Conservation (phyloP, 2,329 filamentous ascomycete genomes). For the Cladobotryum protrusum region DNA sequence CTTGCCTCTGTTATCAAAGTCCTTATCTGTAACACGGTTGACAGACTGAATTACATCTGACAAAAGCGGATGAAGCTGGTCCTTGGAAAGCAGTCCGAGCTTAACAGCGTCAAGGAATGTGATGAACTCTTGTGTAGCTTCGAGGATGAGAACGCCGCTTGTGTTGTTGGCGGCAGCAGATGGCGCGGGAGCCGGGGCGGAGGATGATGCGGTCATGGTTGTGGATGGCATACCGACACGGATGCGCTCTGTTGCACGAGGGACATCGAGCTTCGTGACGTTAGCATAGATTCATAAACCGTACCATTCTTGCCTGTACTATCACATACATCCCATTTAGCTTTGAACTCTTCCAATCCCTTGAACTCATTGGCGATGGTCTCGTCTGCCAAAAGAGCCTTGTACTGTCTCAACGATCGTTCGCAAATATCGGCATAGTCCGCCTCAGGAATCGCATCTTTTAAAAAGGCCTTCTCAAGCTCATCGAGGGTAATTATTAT, state of each 20-base stretch:
- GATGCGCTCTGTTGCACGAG: constrained; percentile 85
- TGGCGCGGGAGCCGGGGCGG: constrained; percentile 36
- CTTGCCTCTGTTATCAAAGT: constrained; percentile 93
- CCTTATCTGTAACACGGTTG: constrained; percentile 90
- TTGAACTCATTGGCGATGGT: constrained; percentile 83
- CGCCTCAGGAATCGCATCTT: constrained; percentile 83
- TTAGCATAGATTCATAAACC: constrained; percentile 10
- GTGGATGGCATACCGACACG: constrained; percentile 91
- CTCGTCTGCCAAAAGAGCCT: constrained; percentile 85
- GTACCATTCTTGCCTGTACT: background rate
- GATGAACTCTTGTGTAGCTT: constrained; percentile 97
- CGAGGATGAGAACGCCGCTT: constrained; percentile 65
- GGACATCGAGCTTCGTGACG: constrained; percentile 71
- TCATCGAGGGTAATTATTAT: constrained; percentile 95
- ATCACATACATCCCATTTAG: constrained; percentile 75
- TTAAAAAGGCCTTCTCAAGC: constrained; percentile 92
- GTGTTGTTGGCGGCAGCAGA: constrained; percentile 41
- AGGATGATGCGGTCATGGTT: constrained; percentile 52
- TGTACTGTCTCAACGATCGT: constrained; percentile 91
- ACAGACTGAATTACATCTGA: constrained; percentile 96
- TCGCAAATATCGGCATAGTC: constrained; percentile 98
- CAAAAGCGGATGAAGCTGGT: constrained; percentile 89
- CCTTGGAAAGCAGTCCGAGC: constrained; percentile 86
- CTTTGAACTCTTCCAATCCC: constrained; percentile 85
- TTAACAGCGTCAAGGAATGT: constrained; percentile 94